phyloP scores from a whole-genome alignment of 2,329 filamentous ascomycete genomes.

The Cadophora gregata region DNA sequence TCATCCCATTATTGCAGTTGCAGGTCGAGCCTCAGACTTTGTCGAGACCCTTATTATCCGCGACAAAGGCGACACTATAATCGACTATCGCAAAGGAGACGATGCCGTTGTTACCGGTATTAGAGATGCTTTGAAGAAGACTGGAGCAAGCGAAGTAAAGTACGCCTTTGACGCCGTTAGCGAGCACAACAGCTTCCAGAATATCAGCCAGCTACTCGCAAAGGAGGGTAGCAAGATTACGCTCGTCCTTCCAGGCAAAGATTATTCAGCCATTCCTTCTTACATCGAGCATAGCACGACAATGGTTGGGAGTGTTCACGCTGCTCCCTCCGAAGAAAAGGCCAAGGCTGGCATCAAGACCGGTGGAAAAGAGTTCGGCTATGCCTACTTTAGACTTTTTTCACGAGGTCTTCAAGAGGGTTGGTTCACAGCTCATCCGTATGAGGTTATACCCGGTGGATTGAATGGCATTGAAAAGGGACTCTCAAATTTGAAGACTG shows the following conservation, averaged over 20 bases:
- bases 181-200: constrained; percentile 40
- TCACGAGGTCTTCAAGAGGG: constrained; percentile 54
- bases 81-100: constrained; percentile 62
- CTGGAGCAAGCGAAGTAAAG: constrained; percentile 34
- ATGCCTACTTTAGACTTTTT: constrained; percentile 38
- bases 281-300: constrained; percentile 33
- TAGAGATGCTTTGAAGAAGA: constrained; percentile 39
- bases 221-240: constrained; percentile 45
- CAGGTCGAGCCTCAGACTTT: constrained; percentile 54
- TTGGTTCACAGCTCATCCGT: constrained; percentile 56
- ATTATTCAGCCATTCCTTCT: constrained; percentile 47
- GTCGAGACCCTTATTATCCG: constrained; percentile 56
- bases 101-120: constrained; percentile 46
- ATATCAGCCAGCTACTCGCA: constrained; percentile 38
- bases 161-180: constrained; percentile 42
- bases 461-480: constrained; percentile 55
- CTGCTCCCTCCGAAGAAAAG: constrained; percentile 24
- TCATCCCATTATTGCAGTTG: constrained; percentile 64
- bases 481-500: constrained; percentile 60
- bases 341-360: constrained; percentile 34
- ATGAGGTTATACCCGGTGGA: constrained; percentile 57
- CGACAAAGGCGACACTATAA: constrained; percentile 57
- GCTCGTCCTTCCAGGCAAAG: constrained; percentile 50
- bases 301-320: constrained; percentile 37
- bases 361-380: constrained; percentile 38